A percentile compares a stretch with the other conserved stretches of the same genome.
Conservation (phyloP, 2,329 filamentous ascomycete genomes). For the Alternaria arborescens region DNA sequence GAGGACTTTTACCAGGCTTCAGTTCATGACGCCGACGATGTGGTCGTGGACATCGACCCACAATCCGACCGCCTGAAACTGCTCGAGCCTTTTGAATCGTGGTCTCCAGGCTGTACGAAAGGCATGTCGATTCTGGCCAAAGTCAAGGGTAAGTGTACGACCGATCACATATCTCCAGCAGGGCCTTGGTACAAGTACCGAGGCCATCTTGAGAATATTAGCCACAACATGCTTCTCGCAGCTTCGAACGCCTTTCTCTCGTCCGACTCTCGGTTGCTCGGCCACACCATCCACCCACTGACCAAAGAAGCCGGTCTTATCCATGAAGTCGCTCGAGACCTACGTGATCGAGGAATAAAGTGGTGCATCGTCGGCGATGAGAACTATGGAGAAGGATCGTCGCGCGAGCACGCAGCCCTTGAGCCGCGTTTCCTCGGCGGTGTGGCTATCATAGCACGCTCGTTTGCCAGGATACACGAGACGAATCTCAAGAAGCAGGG, state of each 20-base stretch:
- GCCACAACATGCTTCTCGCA: slow-evolving; percentile 49
- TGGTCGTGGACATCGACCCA: slow-evolving; percentile 38
- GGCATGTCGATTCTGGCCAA: slow-evolving; percentile 17
- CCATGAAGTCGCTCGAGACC: slow-evolving; percentile 37
- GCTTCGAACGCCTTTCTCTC: slow-evolving; percentile 43
- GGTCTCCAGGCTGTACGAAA: slow-evolving; percentile 32
- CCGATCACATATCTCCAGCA: slow-evolving; percentile 53
- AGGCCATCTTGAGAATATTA: slow-evolving; percentile 53
- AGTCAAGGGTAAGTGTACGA: slow-evolving; percentile 51
- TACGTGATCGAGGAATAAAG: slow-evolving; percentile 27
- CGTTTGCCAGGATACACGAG: slow-evolving; percentile 20
- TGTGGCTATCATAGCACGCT: slow-evolving; percentile 34
- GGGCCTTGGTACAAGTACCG: slow-evolving; percentile 52
- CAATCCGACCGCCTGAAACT: slow-evolving; percentile 38
- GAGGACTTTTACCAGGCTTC: slow-evolving; percentile 39
- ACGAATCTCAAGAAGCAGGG: slow-evolving; percentile 45
- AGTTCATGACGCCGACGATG: slow-evolving; percentile 22
- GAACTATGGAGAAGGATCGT: slow-evolving; percentile 42
- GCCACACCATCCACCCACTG: slow-evolving; percentile 18
- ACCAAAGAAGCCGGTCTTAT: slow-evolving; percentile 31
- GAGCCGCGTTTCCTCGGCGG: slow-evolving; percentile 37
- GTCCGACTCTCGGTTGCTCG: slow-evolving; percentile 30
- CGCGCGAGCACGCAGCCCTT: slow-evolving; percentile 39
- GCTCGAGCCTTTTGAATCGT: slow-evolving; percentile 29
- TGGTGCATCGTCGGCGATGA: slow-evolving; percentile 50